phyloP scores from a whole-genome alignment of 1,284 basidiomycete genomes.

The Trametes versicolor region DNA sequence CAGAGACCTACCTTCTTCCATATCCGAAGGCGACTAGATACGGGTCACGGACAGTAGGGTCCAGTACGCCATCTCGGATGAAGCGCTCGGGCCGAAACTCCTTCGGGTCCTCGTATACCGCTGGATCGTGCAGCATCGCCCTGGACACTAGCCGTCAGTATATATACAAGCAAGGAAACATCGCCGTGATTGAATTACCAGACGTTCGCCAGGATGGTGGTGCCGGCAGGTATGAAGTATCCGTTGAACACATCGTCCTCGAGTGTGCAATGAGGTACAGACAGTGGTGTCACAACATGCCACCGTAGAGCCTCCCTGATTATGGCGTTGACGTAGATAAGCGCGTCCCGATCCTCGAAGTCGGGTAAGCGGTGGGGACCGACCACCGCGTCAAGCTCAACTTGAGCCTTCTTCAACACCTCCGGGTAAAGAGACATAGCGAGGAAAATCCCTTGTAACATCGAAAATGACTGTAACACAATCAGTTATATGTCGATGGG shows the following conservation, averaged over 20 bases:
- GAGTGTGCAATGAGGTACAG: slow-evolving; percentile 12
- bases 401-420: slow-evolving; percentile 42
- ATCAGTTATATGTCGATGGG: neutral
- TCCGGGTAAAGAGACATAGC: slow-evolving; percentile 50
- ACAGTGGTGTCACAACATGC: slow-evolving; percentile 33
- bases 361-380: slow-evolving; percentile 56
- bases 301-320: slow-evolving; percentile 48
- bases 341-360: slow-evolving; percentile 44
- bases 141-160: neutral
- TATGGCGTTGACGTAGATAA: slow-evolving; percentile 47
- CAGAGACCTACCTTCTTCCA: slow-evolving; percentile 21
- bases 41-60: slow-evolving; percentile 18
- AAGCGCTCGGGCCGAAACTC: slow-evolving; percentile 33
- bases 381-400: slow-evolving; percentile 45
- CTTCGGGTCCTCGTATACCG: slow-evolving; percentile 26
- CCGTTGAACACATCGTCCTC: slow-evolving; percentile 21
- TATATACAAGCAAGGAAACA: neutral
- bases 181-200: slow-evolving; percentile 9
- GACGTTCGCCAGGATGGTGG: slow-evolving; percentile 15
- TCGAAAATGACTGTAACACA: slow-evolving; percentile 1
- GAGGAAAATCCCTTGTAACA: slow-evolving; percentile 26
- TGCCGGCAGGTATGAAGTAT: slow-evolving; percentile 25
- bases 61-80: slow-evolving; percentile 23
- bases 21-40: slow-evolving; percentile 35
- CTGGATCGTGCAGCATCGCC: slow-evolving; percentile 22